Percentiles rank a stretch among this genome's conserved stretches.
These are phyloP conservation scores for Pharus latifolius DNA, from an alignment of 176 grass and related monocot species.

Conservation along the genomic window DNA sequence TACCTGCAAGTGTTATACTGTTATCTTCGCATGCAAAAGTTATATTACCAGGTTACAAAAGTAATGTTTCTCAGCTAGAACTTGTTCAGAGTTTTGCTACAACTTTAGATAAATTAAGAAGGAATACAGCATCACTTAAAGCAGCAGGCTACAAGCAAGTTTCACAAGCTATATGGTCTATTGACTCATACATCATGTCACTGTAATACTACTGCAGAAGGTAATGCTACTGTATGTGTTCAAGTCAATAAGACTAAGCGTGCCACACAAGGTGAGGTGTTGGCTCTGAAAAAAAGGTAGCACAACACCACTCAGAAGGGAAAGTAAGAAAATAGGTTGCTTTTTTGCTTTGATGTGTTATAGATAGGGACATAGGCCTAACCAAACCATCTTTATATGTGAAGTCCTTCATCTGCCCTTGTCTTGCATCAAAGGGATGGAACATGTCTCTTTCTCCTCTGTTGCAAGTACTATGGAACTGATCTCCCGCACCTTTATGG, in stretches of 20 bases:
- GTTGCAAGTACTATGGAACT: neutral
- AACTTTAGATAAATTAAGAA: neutral
- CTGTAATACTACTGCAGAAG: neutral
- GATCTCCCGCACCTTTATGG: conserved; percentile 2
- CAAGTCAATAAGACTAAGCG: neutral
- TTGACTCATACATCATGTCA: neutral
- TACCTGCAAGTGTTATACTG: no score
- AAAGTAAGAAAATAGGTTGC: neutral
- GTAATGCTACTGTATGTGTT: neutral
- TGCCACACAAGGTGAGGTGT: no score
- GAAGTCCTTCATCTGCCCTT: neutral
- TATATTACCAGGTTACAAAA: no score
- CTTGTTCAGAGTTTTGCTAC: neutral
- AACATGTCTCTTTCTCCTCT: no score
- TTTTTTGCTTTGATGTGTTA: neutral
- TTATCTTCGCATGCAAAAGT: no score
- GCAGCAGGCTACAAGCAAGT: neutral
- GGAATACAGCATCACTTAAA: neutral
- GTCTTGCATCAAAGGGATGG: neutral
- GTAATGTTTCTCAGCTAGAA: neutral
- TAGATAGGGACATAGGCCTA: neutral
- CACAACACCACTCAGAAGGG: neutral
- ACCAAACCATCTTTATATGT: neutral
- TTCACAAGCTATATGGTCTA: neutral
- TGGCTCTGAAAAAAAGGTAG: no score